Evolutionary conservation across 768 basidiomycete species (phyloP).

Genomic region (Pholiota conissans): DNA sequence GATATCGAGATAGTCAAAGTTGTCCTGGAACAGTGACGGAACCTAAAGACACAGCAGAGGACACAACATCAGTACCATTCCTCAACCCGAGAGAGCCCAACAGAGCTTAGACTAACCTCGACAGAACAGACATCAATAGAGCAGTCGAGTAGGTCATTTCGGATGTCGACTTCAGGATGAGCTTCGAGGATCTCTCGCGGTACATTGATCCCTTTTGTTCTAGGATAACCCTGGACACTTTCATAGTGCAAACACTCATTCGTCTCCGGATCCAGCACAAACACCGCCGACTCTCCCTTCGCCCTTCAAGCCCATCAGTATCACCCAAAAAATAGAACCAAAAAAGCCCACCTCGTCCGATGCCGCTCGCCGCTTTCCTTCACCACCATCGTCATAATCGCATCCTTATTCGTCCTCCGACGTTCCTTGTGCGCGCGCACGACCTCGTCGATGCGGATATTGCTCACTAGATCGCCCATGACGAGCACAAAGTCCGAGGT

Average conservation of each 20-base stretch:
- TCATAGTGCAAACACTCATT: constrained; percentile 87
- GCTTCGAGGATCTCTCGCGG: constrained; percentile 75
- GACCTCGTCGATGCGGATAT: constrained; percentile 86
- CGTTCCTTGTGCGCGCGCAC: constrained; percentile 88
- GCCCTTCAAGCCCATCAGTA: constrained; percentile 42
- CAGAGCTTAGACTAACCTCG: constrained; percentile 56
- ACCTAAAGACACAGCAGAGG: constrained; percentile 50
- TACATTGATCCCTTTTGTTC: constrained; percentile 56
- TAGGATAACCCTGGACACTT: constrained; percentile 69
- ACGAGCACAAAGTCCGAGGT: constrained; percentile 91
- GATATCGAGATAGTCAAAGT: constrained; percentile 95
- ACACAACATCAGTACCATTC: background rate
- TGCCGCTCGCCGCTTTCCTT: constrained; percentile 74
- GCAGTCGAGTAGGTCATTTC: constrained; percentile 87
- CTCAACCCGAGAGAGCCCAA: background rate
- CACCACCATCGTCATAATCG: constrained; percentile 95
- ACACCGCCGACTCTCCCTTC: constrained; percentile 72
- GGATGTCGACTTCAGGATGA: constrained; percentile 82
- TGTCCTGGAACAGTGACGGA: constrained; percentile 95
- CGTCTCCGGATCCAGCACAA: constrained; percentile 74
- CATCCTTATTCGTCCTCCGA: constrained; percentile 84
- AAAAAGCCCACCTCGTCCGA: constrained; percentile 61
- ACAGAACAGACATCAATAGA: constrained; percentile 93
- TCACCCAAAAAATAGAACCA: background rate
- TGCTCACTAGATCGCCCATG: constrained; percentile 91